phyloP scores from a whole-genome alignment of 2,329 filamentous ascomycete genomes.

The Colletotrichum sp. region DNA sequence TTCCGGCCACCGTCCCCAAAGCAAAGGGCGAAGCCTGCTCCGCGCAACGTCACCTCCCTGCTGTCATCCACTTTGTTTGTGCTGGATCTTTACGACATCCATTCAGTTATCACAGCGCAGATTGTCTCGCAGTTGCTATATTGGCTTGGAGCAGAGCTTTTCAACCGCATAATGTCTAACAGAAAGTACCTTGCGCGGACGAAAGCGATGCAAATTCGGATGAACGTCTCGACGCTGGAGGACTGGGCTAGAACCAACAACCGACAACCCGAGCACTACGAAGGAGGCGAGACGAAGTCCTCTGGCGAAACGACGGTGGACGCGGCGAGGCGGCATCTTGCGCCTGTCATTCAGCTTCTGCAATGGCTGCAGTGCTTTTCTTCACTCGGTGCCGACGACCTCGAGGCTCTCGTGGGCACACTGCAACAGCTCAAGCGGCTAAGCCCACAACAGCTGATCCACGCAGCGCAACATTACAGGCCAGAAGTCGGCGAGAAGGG shows the following conservation, averaged over 20 bases:
- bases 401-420: conserved; percentile 87
- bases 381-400: conserved; percentile 82
- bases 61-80: conserved; percentile 97
- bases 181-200: conserved; percentile 92
- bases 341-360: conserved; percentile 88
- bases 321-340: conserved; percentile 81
- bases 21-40: conserved; percentile 87
- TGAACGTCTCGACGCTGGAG: conserved; percentile 95
- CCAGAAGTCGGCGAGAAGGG: conserved; percentile 95
- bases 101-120: conserved; percentile 93
- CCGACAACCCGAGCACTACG: conserved; percentile 92
- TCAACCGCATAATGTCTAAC: conserved; percentile 98
- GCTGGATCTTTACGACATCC: conserved; percentile 97
- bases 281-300: conserved; percentile 85
- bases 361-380: conserved; percentile 99
- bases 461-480: conserved; percentile 90
- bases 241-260: conserved; percentile 97
- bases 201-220: conserved; percentile 99
- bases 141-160: conserved; percentile 95
- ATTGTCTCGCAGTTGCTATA: conserved; percentile 92
- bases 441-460: conserved; percentile 86
- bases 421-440: conserved; percentile 87
- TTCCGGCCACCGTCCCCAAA: conserved; percentile 94
- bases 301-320: conserved; percentile 89
- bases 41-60: conserved; percentile 93